Evolutionary conservation across 352 stramenopile species (phyloP).

Genomic region (Phytophthora citrophthora): DNA sequence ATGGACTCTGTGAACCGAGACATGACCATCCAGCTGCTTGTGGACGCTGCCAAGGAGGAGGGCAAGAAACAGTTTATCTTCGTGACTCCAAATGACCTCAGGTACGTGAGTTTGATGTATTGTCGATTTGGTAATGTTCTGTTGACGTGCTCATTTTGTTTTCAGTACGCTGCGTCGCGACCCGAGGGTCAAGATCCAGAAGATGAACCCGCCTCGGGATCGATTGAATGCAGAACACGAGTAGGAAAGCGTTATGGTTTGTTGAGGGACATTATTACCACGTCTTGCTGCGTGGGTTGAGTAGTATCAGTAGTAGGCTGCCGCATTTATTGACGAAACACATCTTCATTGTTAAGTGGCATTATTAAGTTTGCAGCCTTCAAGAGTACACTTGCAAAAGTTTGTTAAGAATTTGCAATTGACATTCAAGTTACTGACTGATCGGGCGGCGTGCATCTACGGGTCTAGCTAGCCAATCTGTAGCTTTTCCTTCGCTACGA

Average conservation of each 20-base stretch:
- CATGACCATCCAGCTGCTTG: constrained; percentile 95
- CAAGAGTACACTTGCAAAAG: neutral
- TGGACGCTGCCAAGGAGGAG: constrained; percentile 84
- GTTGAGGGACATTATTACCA: constrained; percentile 21
- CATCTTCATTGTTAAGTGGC: constrained; percentile 1
- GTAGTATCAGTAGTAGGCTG: constrained; percentile 26
- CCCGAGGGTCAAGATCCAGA: constrained; percentile 87
- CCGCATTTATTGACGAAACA: constrained; percentile 30
- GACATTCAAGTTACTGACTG: constrained; percentile 6
- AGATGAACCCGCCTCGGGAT: constrained; percentile 87
- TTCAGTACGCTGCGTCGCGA: constrained; percentile 73
- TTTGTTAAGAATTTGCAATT: neutral
- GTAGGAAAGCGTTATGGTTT: constrained; percentile 18
- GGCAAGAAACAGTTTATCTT: constrained; percentile 90
- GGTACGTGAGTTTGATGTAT: constrained; percentile 45
- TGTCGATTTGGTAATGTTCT: neutral
- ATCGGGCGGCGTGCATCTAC: constrained; percentile 6
- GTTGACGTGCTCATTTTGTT: neutral
- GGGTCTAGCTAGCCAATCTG: constrained; percentile 1
- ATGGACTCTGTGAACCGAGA: constrained; percentile 98
- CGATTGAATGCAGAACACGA: constrained; percentile 62
- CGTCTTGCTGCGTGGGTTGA: constrained; percentile 21
- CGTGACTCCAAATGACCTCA: constrained; percentile 88
- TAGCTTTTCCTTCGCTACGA: constrained; percentile 19
- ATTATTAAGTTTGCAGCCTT: neutral